phyloP scores from a whole-genome alignment of 1,139 yeast species.

The Suhomyces taliae region DNA sequence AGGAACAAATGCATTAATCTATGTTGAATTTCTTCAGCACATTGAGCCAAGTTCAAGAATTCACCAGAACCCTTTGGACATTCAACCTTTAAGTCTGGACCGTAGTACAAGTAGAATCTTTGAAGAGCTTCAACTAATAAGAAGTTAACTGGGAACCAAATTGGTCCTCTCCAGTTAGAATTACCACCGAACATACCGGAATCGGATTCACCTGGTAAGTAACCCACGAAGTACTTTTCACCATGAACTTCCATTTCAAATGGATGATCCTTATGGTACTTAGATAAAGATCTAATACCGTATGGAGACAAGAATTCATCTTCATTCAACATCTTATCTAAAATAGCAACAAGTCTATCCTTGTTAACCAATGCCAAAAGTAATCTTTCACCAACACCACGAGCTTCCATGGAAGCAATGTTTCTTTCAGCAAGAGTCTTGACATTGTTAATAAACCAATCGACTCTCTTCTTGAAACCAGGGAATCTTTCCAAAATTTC shows the following conservation, averaged over 20 bases:
- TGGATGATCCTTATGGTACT: constrained; percentile 84
- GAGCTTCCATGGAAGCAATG: constrained; percentile 81
- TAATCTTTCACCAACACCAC: constrained; percentile 87
- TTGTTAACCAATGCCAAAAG: constrained; percentile 79
- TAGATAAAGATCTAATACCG: constrained; percentile 89
- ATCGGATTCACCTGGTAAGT: constrained; percentile 91
- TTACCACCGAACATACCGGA: constrained; percentile 97
- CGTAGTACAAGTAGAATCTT: constrained; percentile 87
- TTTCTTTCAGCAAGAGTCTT: constrained; percentile 77
- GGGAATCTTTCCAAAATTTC: constrained; percentile 79
- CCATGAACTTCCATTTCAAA: constrained; percentile 87
- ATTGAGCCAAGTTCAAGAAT: constrained; percentile 79
- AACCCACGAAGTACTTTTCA: constrained; percentile 67
- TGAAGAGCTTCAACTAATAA: constrained; percentile 85
- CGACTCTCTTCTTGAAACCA: constrained; percentile 78
- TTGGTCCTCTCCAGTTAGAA: constrained; percentile 98
- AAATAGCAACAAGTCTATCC: constrained; percentile 74
- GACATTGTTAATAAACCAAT: constrained; percentile 82
- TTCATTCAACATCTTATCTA: constrained; percentile 84
- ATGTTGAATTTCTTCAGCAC: constrained; percentile 90
- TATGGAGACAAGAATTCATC: constrained; percentile 82
- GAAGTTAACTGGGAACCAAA: constrained; percentile 95
- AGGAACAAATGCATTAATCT: constrained; percentile 79
- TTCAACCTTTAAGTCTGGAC: constrained; percentile 81
- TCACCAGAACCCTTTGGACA: constrained; percentile 90